Evolutionary conservation across 176 grass and related monocot species (phyloP).

Genomic region (Triticum monococcum): DNA sequence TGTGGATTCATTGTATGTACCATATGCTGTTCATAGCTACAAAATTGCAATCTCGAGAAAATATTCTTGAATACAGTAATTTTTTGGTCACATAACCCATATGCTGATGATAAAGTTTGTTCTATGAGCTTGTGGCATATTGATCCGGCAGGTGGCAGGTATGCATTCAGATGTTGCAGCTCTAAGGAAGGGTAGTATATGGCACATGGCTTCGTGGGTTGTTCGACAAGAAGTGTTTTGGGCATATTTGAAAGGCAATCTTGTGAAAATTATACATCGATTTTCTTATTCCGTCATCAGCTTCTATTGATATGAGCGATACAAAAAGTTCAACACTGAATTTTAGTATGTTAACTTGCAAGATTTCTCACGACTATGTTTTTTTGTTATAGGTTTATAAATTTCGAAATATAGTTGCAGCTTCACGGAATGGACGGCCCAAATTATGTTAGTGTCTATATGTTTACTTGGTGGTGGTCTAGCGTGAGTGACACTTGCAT

Average conservation of each 20-base stretch:
- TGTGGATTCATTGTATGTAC: background rate
- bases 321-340: conserved; percentile 57
- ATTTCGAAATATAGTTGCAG: conserved; percentile 36
- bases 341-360: background rate
- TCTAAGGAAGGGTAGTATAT: conserved; percentile 70
- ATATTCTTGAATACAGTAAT: background rate
- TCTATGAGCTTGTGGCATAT: background rate
- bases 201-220: conserved; percentile 77
- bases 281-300: conserved; percentile 87
- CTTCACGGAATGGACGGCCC: conserved; percentile 5
- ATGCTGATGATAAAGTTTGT: background rate
- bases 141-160: conserved; percentile 69
- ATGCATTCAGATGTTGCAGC: conserved; percentile 77
- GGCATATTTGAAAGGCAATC: conserved; percentile 93
- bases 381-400: conserved; percentile 15
- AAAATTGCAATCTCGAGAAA: background rate
- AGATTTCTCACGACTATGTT: background rate
- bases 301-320: conserved; percentile 85
- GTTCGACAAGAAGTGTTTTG: conserved; percentile 73
- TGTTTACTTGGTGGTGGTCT: conserved; percentile 74
- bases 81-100: background rate
- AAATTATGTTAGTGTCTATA: conserved; percentile 45
- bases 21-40: background rate
- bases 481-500: conserved; percentile 83
- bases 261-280: conserved; percentile 84